These are phyloP conservation scores for Trypanosoma boissoni DNA, from an alignment of 208 protist genomes.

Conservation along the genomic window DNA sequence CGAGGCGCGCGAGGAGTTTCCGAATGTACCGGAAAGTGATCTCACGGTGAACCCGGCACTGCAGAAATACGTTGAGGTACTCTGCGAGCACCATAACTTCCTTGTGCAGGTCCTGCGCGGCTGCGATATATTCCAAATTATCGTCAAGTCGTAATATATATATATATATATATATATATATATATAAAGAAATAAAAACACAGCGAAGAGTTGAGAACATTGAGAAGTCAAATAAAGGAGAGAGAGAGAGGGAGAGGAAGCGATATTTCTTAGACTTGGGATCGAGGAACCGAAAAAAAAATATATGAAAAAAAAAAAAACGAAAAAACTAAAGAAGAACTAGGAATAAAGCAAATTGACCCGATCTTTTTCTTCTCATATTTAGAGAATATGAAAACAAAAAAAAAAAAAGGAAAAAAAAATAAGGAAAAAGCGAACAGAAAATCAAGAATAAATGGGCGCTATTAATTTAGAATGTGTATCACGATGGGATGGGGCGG, in stretches of 20 bases:
- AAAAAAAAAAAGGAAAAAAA: no score
- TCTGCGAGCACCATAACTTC: conserved; percentile 90
- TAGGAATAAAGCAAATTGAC: neutral
- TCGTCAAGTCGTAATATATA: conserved; percentile 62
- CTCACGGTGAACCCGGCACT: conserved; percentile 68
- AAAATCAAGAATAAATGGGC: no score
- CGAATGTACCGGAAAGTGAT: conserved; percentile 49
- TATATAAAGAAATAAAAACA: conserved; percentile 1
- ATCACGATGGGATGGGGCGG: no score
- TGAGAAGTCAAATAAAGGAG: conserved; percentile 6
- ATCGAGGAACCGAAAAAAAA: neutral
- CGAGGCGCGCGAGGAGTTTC: conserved; percentile 76
- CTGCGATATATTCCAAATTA: conserved; percentile 87
- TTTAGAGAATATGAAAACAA: no score
- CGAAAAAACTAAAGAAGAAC: neutral
- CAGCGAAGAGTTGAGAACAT: neutral
- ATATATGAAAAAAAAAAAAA: conserved; percentile 8
- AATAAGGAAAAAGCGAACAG: no score
- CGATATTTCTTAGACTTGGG: no score
- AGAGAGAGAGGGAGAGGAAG: conserved; percentile 20
- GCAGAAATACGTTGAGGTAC: conserved; percentile 83
- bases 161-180: neutral
- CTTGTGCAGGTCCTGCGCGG: conserved; percentile 82
- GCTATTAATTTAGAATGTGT: no score
- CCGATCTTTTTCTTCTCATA: neutral